Percentiles rank a stretch among this genome's conserved stretches.
Conservation (phyloP, 1,284 basidiomycete genomes). For the Coniophora puteana region DNA sequence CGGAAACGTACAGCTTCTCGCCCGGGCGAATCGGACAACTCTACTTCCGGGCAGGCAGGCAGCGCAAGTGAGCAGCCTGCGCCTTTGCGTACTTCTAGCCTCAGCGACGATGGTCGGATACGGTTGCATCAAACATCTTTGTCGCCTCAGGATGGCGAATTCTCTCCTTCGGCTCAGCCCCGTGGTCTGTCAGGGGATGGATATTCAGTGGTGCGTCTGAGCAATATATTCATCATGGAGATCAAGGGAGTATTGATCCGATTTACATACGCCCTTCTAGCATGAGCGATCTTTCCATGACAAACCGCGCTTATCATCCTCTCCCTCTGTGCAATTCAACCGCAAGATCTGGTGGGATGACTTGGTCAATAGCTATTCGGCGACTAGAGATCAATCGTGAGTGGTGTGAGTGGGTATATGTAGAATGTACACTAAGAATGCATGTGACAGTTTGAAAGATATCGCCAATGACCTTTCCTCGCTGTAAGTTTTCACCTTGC, state of each 20-base stretch:
- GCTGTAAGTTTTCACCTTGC: slow-evolving; percentile 41
- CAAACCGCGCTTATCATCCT: slow-evolving; percentile 34
- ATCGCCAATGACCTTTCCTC: slow-evolving; percentile 52
- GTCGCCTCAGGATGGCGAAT: slow-evolving; percentile 26
- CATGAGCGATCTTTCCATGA: slow-evolving; percentile 26
- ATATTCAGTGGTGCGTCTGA: slow-evolving; percentile 21
- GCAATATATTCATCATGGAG: no score
- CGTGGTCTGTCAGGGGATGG: slow-evolving; percentile 24
- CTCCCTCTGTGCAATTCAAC: slow-evolving; percentile 39
- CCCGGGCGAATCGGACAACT: slow-evolving; percentile 29
- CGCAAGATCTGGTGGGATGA: slow-evolving; percentile 63
- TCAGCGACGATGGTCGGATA: slow-evolving; percentile 21
- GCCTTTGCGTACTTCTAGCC: slow-evolving; percentile 22
- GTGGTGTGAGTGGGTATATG: slow-evolving; percentile 13
- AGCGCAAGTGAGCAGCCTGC: slow-evolving; percentile 29
- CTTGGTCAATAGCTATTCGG: slow-evolving; percentile 47
- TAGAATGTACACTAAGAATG: no score
- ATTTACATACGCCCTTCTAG: slow-evolving; percentile 4
- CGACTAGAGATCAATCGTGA: slow-evolving; percentile 40
- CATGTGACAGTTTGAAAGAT: slow-evolving; percentile 39
- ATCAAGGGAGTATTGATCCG: no score
- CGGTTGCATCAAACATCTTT: slow-evolving; percentile 27
- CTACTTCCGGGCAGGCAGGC: no score
- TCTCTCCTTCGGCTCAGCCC: slow-evolving; percentile 24
- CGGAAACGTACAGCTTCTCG: slow-evolving; percentile 48